Conservation (phyloP, 2,329 filamentous ascomycete genomes). For the Neonectria magnoliae region DNA sequence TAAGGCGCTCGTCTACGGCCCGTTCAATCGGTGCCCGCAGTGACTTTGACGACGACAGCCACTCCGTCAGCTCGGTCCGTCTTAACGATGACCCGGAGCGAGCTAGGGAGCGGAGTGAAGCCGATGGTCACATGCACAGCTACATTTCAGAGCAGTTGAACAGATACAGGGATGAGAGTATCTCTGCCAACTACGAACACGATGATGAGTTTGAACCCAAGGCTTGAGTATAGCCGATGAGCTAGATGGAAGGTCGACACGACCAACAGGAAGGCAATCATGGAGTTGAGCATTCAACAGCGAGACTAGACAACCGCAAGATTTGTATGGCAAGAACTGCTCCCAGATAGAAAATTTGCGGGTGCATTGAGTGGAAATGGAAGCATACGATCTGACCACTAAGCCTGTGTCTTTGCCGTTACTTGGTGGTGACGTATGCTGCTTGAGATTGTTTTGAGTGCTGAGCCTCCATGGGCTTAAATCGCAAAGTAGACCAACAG, state of each 20-base stretch:
- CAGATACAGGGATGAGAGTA: constrained; percentile 63
- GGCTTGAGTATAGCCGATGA: constrained; percentile 32
- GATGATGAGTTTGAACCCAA: constrained; percentile 61
- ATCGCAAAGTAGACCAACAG: not conserved
- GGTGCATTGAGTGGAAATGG: not conserved
- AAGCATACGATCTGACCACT: not conserved
- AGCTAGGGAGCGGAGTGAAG: constrained; percentile 60
- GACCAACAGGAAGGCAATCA: constrained; percentile 17
- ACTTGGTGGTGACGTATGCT: not conserved
- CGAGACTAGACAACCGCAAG: constrained; percentile 16
- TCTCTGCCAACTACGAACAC: constrained; percentile 39
- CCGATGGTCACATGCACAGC: constrained; percentile 77
- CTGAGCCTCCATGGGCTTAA: not conserved
- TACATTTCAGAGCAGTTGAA: constrained; percentile 86
- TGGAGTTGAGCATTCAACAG: constrained; percentile 33
- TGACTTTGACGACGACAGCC: constrained; percentile 69
- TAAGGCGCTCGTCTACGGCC: constrained; percentile 82
- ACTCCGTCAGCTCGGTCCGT: constrained; percentile 47
- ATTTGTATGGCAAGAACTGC: constrained; percentile 7
- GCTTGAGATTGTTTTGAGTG: not conserved
- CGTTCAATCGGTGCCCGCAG: constrained; percentile 86
- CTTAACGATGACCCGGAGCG: constrained; percentile 54
- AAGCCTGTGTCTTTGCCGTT: not conserved
- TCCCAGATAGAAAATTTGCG: not conserved
- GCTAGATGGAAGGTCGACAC: constrained; percentile 12